Conservation (phyloP, 2,329 filamentous ascomycete genomes). For the Hymenotorrendiella dingleyae region DNA sequence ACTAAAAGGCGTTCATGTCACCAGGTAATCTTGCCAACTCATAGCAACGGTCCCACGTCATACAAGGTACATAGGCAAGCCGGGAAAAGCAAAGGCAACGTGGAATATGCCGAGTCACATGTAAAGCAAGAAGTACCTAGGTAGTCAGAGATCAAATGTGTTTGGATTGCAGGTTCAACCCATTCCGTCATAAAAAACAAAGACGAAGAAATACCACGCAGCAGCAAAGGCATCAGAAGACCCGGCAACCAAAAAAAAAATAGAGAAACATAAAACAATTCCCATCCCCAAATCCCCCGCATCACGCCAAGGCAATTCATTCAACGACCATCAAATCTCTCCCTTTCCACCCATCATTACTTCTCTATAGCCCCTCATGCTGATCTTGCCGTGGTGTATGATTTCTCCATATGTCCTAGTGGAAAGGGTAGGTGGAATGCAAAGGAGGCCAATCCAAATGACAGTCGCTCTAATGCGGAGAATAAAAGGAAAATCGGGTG, state of each 20-base stretch:
- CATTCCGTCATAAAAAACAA: slow-evolving; percentile 15
- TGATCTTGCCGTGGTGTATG: slow-evolving; percentile 23
- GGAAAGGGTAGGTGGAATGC: slow-evolving; percentile 24
- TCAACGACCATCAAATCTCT: slow-evolving; percentile 12
- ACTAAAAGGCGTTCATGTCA: too few relatives aligned
- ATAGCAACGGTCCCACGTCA: too few relatives aligned
- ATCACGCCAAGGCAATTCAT: slow-evolving; percentile 19
- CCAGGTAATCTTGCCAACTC: too few relatives aligned
- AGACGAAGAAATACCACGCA: slow-evolving; percentile 12
- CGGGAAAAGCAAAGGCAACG: too few relatives aligned
- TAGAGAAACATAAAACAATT: slow-evolving; percentile 14
- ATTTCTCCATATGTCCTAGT: slow-evolving; percentile 20
- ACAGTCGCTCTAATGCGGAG: slow-evolving; percentile 29
- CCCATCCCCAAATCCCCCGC: slow-evolving; percentile 18
- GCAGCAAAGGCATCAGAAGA: slow-evolving; percentile 9
- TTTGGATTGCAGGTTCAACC: slow-evolving; percentile 36
- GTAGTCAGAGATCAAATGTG: slow-evolving; percentile 59
- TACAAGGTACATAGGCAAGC: too few relatives aligned
- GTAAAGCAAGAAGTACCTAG: too few relatives aligned
- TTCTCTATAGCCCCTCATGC: slow-evolving; percentile 24
- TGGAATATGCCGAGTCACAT: too few relatives aligned
- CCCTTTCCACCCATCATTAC: slow-evolving; percentile 27
- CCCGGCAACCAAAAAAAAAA: too few relatives aligned
- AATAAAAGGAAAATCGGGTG: slow-evolving; percentile 22
- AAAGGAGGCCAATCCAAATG: slow-evolving; percentile 27